A percentile compares a stretch with the other conserved stretches of the same genome.
Evolutionary conservation across 495 filamentous ascomycete genomes (phyloP).

Genomic region (Xylaria curta): DNA sequence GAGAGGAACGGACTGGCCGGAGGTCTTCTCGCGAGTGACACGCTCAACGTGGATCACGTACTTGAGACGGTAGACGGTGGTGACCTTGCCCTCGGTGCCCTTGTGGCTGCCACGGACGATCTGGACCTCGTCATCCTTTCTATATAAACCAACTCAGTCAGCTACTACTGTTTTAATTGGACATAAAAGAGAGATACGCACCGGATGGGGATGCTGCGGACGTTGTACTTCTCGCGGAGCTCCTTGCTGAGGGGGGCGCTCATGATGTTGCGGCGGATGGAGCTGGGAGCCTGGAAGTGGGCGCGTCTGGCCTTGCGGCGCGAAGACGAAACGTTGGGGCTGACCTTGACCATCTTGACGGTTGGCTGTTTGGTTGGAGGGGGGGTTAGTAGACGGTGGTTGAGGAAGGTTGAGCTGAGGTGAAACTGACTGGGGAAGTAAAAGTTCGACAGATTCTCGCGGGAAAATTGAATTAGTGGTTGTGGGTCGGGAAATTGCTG

Average conservation of each 20-base stretch:
- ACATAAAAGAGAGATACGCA: not conserved
- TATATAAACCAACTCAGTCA: slow-evolving; percentile 9
- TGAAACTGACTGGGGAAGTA: not conserved
- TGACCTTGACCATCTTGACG: slow-evolving; percentile 27
- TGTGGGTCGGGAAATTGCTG: slow-evolving; percentile 6
- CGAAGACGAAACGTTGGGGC: slow-evolving; percentile 68
- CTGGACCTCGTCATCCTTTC: slow-evolving; percentile 92
- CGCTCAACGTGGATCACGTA: slow-evolving; percentile 93
- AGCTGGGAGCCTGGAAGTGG: slow-evolving; percentile 92
- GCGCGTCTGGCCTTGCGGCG: slow-evolving; percentile 97
- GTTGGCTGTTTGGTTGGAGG: slow-evolving; percentile 3
- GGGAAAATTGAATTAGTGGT: slow-evolving; percentile 19
- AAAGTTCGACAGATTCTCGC: not conserved
- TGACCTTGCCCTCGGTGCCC: slow-evolving; percentile 95
- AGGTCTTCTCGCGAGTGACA: slow-evolving; percentile 90
- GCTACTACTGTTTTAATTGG: not conserved
- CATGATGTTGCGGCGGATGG: slow-evolving; percentile 91
- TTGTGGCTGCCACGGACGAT: slow-evolving; percentile 90
- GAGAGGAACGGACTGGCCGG: slow-evolving; percentile 87
- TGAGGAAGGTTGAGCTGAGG: slow-evolving; percentile 19
- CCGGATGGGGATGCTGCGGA: slow-evolving; percentile 94
- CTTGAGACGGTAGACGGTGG: slow-evolving; percentile 91
- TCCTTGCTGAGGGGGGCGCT: slow-evolving; percentile 93
- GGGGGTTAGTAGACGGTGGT: slow-evolving; percentile 24
- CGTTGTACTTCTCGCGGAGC: slow-evolving; percentile 93